A percentile compares a stretch with the other conserved stretches of the same genome.
phyloP scores from a whole-genome alignment of 768 basidiomycete genomes.

The Auricularia cornea region DNA sequence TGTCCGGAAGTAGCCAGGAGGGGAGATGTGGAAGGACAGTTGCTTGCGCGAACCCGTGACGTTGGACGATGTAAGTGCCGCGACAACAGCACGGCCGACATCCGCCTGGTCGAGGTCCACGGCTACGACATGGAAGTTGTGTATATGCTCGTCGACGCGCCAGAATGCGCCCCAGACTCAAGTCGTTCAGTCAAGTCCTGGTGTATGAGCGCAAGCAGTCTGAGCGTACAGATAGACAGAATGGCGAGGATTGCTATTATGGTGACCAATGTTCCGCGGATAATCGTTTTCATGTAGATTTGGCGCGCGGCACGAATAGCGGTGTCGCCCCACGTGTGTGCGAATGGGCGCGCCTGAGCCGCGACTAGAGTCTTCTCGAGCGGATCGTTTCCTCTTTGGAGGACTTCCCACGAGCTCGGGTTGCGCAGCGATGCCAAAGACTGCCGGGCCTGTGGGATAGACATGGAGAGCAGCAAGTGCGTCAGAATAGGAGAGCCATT shows the following conservation, averaged over 20 bases:
- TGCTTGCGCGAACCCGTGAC: constrained; percentile 20
- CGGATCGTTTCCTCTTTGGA: no score
- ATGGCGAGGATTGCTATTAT: constrained; percentile 39
- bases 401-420: no score
- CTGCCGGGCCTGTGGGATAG: no score
- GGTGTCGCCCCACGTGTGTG: constrained; percentile 5
- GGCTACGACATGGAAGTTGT: constrained; percentile 46
- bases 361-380: no score
- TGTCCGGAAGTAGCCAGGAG: constrained; percentile 37
- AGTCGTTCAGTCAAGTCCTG: background rate
- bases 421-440: no score
- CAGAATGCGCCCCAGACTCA: constrained; percentile 49
- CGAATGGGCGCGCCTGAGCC: no score
- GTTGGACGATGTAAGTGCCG: constrained; percentile 24
- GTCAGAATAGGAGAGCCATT: no score
- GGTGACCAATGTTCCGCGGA: constrained; percentile 26
- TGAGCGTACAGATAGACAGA: constrained; percentile 40
- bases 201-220: background rate
- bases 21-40: constrained; percentile 38
- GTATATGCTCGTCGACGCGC: constrained; percentile 28
- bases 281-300: constrained; percentile 34
- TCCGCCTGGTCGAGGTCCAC: constrained; percentile 54
- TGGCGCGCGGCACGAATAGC: constrained; percentile 23
- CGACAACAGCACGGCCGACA: constrained; percentile 39
- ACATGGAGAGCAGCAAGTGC: no score